Evolutionary conservation across 495 filamentous ascomycete species (phyloP).

Genomic region (Tuber indicum): DNA sequence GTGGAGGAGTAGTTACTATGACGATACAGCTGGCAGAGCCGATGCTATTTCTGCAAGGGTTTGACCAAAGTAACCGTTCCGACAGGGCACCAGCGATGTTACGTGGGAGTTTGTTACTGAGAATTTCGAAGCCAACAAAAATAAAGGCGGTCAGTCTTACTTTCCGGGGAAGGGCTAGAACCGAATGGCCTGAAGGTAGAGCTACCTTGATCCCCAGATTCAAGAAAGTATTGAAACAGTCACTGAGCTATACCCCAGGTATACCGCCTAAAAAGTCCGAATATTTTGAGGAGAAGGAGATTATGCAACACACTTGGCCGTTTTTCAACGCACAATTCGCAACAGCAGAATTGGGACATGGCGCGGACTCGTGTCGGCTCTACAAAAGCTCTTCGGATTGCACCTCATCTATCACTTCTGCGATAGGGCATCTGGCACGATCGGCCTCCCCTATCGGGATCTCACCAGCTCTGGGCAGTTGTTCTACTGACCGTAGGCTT

Average conservation of each 20-base stretch:
- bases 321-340: constrained; percentile 72
- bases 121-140: constrained; percentile 82
- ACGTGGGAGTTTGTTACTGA: constrained; percentile 73
- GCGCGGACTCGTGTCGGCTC: constrained; percentile 58
- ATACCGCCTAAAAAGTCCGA: constrained; percentile 85
- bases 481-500: constrained; percentile 47
- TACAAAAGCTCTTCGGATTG: constrained; percentile 42
- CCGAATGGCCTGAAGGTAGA: constrained; percentile 91
- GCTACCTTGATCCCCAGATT: constrained; percentile 1
- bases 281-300: constrained; percentile 69
- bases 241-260: constrained; percentile 46
- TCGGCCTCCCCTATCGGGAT: constrained; percentile 34
- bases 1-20: constrained; percentile 48
- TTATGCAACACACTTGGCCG: constrained; percentile 69
- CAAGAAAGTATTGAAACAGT: constrained; percentile 14
- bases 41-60: constrained; percentile 80
- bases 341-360: constrained; percentile 56
- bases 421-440: constrained; percentile 43
- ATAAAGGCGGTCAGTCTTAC: constrained; percentile 87
- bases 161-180: constrained; percentile 77
- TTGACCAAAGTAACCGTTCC: constrained; percentile 69
- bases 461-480: constrained; percentile 23
- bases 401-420: constrained; percentile 38
- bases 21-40: constrained; percentile 66
- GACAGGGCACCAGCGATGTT: constrained; percentile 74